Evolutionary conservation across 495 filamentous ascomycete species (phyloP), one percentile per base, ranked within the genome.

Genomic region (Acidomyces sp.): DNA sequence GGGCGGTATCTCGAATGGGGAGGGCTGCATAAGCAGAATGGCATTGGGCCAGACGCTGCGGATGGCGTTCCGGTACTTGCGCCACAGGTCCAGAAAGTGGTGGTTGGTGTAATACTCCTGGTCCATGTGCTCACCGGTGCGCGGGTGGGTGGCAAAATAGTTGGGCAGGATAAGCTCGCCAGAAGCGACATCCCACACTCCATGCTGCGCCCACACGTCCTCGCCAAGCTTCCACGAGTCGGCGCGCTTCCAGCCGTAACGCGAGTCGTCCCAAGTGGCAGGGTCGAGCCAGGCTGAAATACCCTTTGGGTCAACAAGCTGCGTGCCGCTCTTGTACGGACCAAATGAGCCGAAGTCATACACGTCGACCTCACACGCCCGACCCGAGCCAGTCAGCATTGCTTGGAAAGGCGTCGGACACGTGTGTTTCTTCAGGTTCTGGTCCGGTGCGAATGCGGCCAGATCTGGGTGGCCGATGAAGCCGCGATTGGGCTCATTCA

Each of bases 181-280:
- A 5, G 68, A 78, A 0, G 68, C 66, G 6, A 82, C 80, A 55
- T 96, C 86, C 90, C 90, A 97, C 0, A 96, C 75, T 3, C 85
- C 87, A 61, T 96, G 86, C 48, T 96, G 90, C 10, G 92, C 90
- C 90, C 90, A 97, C 21, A 96, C 48, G 55, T 90, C 95, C 59
- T 92, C 77, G 12, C 88, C 92, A 7, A 97, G 61, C 51, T 79
- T 90, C 90, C 90, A 97, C 6, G 65, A 75, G 10, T 81, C 71
- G 53, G 90, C 86, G 48, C 90, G 72, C 49, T 78, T 83, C 77
- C 84, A 97, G 26, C 84, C 86, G 55, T 97, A 97, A 43, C 75
- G 71, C 2, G 72, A 73, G 39, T 96, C 92, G 54, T 94, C 80
- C 55, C 86, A 82, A 29, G 72, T 75, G 11, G 64, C 66, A 12